Conservation (phyloP, 1,139 yeast genomes). For the Torulaspora pretoriensis region DNA sequence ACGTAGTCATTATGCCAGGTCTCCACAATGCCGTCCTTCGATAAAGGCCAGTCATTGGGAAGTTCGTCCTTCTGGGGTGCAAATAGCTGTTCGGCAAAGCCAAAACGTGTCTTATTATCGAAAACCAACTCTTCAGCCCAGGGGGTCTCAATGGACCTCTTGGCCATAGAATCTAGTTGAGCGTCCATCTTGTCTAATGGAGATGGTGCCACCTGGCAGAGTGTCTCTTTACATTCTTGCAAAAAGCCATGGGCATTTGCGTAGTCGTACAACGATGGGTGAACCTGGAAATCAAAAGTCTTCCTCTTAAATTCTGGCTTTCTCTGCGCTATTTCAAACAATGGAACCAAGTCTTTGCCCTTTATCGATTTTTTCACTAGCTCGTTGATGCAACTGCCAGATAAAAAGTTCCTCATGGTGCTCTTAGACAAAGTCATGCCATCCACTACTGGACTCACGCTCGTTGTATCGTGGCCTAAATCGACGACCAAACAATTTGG, state of each 20-base stretch:
- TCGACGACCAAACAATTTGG: constrained; percentile 93
- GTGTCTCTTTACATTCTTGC: constrained; percentile 63
- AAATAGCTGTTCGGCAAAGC: constrained; percentile 71
- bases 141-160: constrained; percentile 75
- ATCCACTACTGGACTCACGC: constrained; percentile 91
- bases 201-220: constrained; percentile 43
- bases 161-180: constrained; percentile 24
- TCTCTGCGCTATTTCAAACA: constrained; percentile 33
- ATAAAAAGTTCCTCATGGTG: constrained; percentile 62
- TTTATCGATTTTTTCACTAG: constrained; percentile 25
- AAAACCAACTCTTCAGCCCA: constrained; percentile 55
- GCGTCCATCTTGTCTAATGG: constrained; percentile 24
- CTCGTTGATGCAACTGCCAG: constrained; percentile 51
- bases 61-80: constrained; percentile 46
- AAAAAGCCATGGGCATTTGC: constrained; percentile 38
- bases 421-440: constrained; percentile 80
- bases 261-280: constrained; percentile 25
- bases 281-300: constrained; percentile 37
- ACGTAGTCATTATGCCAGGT: constrained; percentile 55
- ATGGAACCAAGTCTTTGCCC: constrained; percentile 33
- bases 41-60: constrained; percentile 39
- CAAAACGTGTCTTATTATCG: constrained; percentile 56
- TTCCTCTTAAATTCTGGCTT: constrained; percentile 30
- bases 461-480: constrained; percentile 76
- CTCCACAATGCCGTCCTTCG: constrained; percentile 33